Evolutionary conservation across 179 eudicot genomes (phyloP).

Genomic region (Sideroxylon spinosum): DNA sequence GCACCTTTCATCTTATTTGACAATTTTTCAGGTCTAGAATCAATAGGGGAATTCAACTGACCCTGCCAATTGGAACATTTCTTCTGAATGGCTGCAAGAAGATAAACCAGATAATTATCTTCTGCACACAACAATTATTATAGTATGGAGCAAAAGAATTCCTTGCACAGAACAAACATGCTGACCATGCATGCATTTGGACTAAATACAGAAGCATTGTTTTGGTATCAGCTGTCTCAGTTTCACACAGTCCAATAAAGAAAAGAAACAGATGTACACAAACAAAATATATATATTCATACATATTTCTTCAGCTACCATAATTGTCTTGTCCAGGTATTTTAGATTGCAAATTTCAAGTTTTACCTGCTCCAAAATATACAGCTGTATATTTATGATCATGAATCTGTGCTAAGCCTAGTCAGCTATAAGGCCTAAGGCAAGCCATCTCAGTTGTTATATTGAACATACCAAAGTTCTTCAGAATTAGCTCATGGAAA

Average conservation of each 20-base stretch:
- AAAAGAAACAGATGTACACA: background rate
- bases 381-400: background rate
- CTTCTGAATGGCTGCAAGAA: slow-evolving; percentile 48
- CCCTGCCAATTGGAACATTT: slow-evolving; percentile 23
- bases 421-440: background rate
- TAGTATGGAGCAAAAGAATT: background rate
- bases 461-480: background rate
- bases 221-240: background rate
- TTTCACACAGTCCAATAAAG: background rate
- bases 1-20: slow-evolving; percentile 28
- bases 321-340: background rate
- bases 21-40: slow-evolving; percentile 22
- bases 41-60: slow-evolving; percentile 16
- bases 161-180: background rate
- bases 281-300: background rate
- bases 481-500: background rate
- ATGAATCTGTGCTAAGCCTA: background rate
- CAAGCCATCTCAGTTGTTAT: slow-evolving; percentile 17
- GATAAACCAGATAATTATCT: slow-evolving; percentile 8
- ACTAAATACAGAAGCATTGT: no score
- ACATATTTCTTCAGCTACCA: background rate
- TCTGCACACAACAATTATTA: background rate
- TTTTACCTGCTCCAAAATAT: background rate
- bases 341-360: background rate
- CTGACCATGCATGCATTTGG: background rate